Evolutionary conservation across 495 filamentous ascomycete genomes (phyloP).

Genomic region (Tuber calosporum): DNA sequence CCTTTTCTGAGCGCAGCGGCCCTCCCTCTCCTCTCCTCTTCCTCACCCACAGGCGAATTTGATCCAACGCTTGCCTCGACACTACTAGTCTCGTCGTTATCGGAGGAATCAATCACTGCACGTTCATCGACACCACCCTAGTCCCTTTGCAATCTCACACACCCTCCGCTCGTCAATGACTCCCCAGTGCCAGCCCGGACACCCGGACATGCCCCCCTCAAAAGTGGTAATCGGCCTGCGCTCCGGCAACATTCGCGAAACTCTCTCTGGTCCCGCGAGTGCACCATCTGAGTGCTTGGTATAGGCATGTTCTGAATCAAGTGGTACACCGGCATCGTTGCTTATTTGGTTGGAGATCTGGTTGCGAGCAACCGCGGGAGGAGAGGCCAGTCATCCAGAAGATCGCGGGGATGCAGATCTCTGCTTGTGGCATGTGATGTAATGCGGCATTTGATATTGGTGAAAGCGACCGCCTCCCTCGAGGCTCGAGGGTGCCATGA

Average conservation of each 20-base stretch:
- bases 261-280: slow-evolving; percentile 29
- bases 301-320: slow-evolving; percentile 38
- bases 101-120: slow-evolving; percentile 49
- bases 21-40: slow-evolving; percentile 44
- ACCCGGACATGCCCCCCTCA: slow-evolving; percentile 34
- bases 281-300: slow-evolving; percentile 35
- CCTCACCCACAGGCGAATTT: slow-evolving; percentile 48
- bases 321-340: slow-evolving; percentile 21
- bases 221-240: slow-evolving; percentile 40
- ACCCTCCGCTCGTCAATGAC: slow-evolving; percentile 42
- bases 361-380: slow-evolving; percentile 18
- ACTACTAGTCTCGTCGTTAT: slow-evolving; percentile 46
- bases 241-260: slow-evolving; percentile 35
- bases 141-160: slow-evolving; percentile 64
- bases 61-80: slow-evolving; percentile 52
- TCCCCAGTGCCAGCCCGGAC: too few species aligned
- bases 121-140: slow-evolving; percentile 58
- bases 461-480: too few species aligned
- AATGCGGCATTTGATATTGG: too few species aligned
- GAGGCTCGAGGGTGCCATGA: too few species aligned
- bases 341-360: background rate
- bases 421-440: slow-evolving; percentile 14
- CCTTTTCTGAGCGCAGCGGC: slow-evolving; percentile 18
- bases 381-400: slow-evolving; percentile 31
- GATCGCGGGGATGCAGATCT: slow-evolving; percentile 32